These are phyloP conservation scores for Coemansia sp. DNA, from an alignment of 192 early-diverging fungal genomes.

Conservation along the genomic window DNA sequence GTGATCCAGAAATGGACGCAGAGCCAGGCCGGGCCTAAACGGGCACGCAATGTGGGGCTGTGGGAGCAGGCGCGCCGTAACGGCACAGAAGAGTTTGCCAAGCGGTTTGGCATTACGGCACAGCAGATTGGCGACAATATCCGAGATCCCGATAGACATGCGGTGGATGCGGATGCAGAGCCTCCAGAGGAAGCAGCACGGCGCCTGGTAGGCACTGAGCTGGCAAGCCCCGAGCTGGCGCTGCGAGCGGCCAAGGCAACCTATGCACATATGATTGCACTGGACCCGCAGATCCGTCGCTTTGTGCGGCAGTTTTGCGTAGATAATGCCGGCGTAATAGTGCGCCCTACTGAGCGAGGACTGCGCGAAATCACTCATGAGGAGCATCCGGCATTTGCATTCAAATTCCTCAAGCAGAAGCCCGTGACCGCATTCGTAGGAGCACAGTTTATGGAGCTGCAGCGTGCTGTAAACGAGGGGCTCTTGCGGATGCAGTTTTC, in stretches of 20 bases:
- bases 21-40: constrained; percentile 29
- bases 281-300: constrained; percentile 75
- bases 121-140: constrained; percentile 63
- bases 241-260: constrained; percentile 62
- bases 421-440: constrained; percentile 64
- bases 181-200: constrained; percentile 30
- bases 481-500: constrained; percentile 56
- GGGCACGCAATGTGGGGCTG: constrained; percentile 41
- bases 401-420: constrained; percentile 83
- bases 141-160: constrained; percentile 50
- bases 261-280: constrained; percentile 72
- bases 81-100: constrained; percentile 46
- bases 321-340: constrained; percentile 64
- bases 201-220: constrained; percentile 21
- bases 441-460: constrained; percentile 73
- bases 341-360: constrained; percentile 81
- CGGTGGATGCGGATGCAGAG: not conserved
- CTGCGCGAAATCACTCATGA: constrained; percentile 66
- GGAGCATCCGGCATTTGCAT: constrained; percentile 73
- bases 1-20: constrained; percentile 26
- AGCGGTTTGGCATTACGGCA: constrained; percentile 56
- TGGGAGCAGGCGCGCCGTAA: constrained; percentile 40
- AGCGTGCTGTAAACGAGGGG: constrained; percentile 70
- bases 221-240: constrained; percentile 26
- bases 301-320: constrained; percentile 73